Conservation (phyloP, 129 eudicot genomes). For the Arctium lappa region DNA sequence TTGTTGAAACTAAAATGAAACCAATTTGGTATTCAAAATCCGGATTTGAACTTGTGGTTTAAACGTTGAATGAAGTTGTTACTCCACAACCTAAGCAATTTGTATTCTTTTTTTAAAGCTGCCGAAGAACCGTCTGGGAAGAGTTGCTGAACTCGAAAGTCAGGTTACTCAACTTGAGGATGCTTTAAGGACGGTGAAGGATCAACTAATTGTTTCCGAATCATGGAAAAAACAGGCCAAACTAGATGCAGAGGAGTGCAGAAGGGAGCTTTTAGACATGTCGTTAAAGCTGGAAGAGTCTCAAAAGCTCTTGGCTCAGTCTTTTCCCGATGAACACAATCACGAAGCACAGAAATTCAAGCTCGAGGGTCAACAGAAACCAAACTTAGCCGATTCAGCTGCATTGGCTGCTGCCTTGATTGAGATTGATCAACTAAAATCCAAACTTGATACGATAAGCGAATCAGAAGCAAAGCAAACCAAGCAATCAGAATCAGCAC, state of each 20-base stretch:
- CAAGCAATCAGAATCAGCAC: slow-evolving; percentile 40
- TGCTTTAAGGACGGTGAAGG: slow-evolving; percentile 62
- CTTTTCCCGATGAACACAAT: slow-evolving; percentile 22
- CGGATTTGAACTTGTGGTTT: neutral
- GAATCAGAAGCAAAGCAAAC: slow-evolving; percentile 53
- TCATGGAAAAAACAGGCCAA: slow-evolving; percentile 67
- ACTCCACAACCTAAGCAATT: neutral
- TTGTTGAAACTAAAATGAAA: neutral
- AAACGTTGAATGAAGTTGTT: neutral
- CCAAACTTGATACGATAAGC: slow-evolving; percentile 42
- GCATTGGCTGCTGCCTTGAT: slow-evolving; percentile 54
- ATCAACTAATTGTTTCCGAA: slow-evolving; percentile 59
- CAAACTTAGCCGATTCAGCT: slow-evolving; percentile 33
- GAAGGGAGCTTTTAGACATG: slow-evolving; percentile 50
- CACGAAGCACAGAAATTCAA: slow-evolving; percentile 24
- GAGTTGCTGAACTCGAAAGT: slow-evolving; percentile 59
- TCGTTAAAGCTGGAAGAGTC: slow-evolving; percentile 58
- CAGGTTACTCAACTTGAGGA: slow-evolving; percentile 71
- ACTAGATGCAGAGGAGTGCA: slow-evolving; percentile 66
- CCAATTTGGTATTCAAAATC: neutral
- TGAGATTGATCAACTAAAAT: slow-evolving; percentile 60
- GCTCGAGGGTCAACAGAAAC: slow-evolving; percentile 28
- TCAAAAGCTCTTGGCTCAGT: slow-evolving; percentile 34
- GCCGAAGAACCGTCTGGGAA: slow-evolving; percentile 62
- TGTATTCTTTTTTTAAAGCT: slow-evolving; percentile 5